Base-by-base conservation (phyloP, 2,329 filamentous ascomycete species). In the Reticulascus tulasneorum region DNA sequence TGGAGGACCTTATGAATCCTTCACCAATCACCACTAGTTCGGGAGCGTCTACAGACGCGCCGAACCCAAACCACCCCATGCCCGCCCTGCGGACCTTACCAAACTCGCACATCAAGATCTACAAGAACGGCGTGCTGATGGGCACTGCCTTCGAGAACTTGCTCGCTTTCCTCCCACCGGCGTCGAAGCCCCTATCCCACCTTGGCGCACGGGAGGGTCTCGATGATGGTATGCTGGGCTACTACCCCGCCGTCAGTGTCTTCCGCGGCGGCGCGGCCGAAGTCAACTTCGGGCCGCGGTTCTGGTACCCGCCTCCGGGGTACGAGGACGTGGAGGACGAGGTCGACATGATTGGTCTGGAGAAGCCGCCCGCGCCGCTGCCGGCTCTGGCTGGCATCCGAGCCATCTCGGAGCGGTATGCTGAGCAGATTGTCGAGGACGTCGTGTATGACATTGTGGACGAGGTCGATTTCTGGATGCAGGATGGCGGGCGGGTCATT, bases 401-500 rank as follows among this genome's bases (percentile, higher is more conserved):
- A 22, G 69, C 86, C 1, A 68, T 95, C 16, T 76, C 79, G 7
- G 86, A 94, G 44, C 78, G 93, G 21, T 97, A 89, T 60, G 79
- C 81, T 40, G 90, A 98, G 56, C 91, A 97, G 66, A 90, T 98
- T 43, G 89, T 84, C 11, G 93, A 98, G 63, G 93, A 98, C 53
- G 72, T 96, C 17, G 76, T 95, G 20, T 95, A 89, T 58, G 93
- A 98, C 59, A 76, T 98, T 35, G 73, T 97, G 21, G 93, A 98
- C 54, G 93, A 98, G 63, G 86, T 94, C 31, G 89, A 94, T 64
- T 93, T 86, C 64, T 94, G 79, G 82, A 73, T 82, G 59, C 78
- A 86, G 54, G 86, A 88, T 45, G 74, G 73, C 17, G 69, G 67
- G 8, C 67, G 65, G 42, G 64, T 69, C 8, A 64, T 70, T 29